phyloP scores from a whole-genome alignment of 306 rosid species.

The Arachis hypogaea region DNA sequence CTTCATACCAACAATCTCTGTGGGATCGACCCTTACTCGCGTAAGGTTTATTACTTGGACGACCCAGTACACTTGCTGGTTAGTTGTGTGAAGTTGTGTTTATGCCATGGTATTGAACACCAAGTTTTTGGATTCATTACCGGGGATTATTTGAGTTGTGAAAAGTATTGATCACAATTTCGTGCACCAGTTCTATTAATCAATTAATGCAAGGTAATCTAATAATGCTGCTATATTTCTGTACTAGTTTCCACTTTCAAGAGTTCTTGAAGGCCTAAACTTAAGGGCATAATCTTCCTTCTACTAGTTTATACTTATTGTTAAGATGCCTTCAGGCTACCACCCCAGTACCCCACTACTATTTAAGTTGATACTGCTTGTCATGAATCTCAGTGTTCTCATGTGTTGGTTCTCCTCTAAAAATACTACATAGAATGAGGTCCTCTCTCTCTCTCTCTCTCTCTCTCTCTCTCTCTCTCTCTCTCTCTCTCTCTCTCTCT shows the following conservation, averaged over 20 bases:
- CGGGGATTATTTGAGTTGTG: too few relatives aligned
- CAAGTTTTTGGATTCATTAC: too few relatives aligned
- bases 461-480: too few relatives aligned
- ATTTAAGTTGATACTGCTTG: constrained; percentile 87
- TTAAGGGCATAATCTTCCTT: constrained; percentile 18
- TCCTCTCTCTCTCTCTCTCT: constrained; percentile 52
- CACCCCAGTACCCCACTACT: constrained; percentile 65
- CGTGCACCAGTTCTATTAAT: too few relatives aligned
- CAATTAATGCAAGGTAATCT: constrained; percentile 22
- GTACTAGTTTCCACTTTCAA: constrained; percentile 24
- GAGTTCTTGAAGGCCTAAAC: constrained; percentile 14
- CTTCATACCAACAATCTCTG: too few relatives aligned
- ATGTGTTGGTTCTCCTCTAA: constrained; percentile 98
- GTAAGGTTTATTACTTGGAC: too few relatives aligned
- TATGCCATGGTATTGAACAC: too few relatives aligned
- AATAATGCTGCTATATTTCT: constrained; percentile 13
- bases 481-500: too few relatives aligned
- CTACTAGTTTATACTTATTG: constrained; percentile 35
- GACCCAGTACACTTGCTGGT: too few relatives aligned
- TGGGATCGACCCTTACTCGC: too few relatives aligned
- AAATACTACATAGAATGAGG: constrained; percentile 69
- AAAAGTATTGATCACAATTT: too few relatives aligned
- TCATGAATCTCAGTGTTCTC: constrained; percentile 87
- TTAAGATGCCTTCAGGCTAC: constrained; percentile 70
- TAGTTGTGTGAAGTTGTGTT: too few relatives aligned